Evolutionary conservation across 305 asterid genomes (phyloP).

Genomic region (Solanum hybrid): DNA sequence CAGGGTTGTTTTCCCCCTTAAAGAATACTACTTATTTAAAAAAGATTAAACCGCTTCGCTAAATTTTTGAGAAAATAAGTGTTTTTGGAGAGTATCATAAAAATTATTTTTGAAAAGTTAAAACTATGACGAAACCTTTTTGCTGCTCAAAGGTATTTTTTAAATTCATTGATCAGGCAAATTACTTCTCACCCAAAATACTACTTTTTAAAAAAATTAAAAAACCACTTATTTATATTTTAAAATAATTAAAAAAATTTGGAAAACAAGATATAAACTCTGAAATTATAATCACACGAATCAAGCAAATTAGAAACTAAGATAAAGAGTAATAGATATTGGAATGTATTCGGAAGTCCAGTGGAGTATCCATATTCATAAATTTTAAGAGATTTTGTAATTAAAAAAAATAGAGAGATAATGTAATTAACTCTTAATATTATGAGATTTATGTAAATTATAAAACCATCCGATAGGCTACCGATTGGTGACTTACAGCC

Average conservation of each 20-base stretch:
- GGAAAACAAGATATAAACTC: neutral
- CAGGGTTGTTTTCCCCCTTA: neutral
- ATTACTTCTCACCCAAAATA: neutral
- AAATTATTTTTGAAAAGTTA: neutral
- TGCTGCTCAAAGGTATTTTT: neutral
- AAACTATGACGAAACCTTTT: neutral
- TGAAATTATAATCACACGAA: neutral
- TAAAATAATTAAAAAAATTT: no score
- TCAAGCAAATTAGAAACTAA: neutral
- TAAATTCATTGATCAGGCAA: neutral
- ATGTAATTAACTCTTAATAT: no score
- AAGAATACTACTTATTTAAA: neutral
- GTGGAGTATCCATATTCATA: no score
- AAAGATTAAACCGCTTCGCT: neutral
- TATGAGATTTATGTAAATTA: neutral
- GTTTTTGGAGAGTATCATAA: neutral
- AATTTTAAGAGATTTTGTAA: neutral
- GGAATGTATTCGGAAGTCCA: neutral
- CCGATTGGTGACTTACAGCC: neutral
- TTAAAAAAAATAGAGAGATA: no score
- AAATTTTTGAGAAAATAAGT: neutral
- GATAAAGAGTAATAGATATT: no score
- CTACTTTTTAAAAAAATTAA: neutral
- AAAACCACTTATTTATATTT: no score
- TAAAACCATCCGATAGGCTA: neutral